Conservation (phyloP, 169 alveolate species). For the Babesia bigemina region DNA sequence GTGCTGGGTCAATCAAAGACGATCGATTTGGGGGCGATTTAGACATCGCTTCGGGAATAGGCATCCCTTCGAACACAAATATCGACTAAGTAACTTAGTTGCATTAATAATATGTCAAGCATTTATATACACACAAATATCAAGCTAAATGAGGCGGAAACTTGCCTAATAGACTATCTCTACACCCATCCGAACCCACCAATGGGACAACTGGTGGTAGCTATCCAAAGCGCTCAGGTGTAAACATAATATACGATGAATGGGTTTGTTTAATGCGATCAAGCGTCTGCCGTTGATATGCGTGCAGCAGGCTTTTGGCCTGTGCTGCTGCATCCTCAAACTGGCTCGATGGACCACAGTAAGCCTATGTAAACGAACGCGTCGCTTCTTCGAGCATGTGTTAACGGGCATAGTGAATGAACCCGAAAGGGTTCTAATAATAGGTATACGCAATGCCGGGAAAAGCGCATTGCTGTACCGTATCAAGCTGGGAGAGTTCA, state of each 20-base stretch:
- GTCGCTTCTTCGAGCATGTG: slow-evolving; percentile 1
- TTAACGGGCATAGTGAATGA: slow-evolving; percentile 2
- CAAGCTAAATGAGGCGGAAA: neutral
- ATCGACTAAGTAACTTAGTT: neutral
- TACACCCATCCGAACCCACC: neutral
- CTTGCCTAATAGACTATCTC: too few species aligned
- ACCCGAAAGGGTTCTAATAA: slow-evolving; percentile 30
- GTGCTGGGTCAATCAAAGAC: slow-evolving; percentile 26
- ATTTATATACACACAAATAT: neutral
- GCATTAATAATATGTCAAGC: neutral
- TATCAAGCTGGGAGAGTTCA: slow-evolving; percentile 61
- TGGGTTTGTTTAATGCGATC: slow-evolving; percentile 35
- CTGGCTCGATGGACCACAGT: neutral
- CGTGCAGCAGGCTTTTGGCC: slow-evolving; percentile 27
- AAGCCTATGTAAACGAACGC: neutral
- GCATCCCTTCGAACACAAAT: neutral
- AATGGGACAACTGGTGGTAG: neutral
- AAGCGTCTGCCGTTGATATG: slow-evolving; percentile 30
- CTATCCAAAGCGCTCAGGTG: neutral
- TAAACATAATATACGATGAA: slow-evolving; percentile 2
- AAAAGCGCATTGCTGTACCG: slow-evolving; percentile 64
- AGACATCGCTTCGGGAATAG: slow-evolving; percentile 1
- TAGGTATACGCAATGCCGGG: slow-evolving; percentile 59
- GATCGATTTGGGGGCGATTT: neutral
- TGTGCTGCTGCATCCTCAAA: neutral